These are phyloP conservation scores for Phytophthora colocasiae DNA, from an alignment of 352 stramenopile species.

Conservation along the genomic window DNA sequence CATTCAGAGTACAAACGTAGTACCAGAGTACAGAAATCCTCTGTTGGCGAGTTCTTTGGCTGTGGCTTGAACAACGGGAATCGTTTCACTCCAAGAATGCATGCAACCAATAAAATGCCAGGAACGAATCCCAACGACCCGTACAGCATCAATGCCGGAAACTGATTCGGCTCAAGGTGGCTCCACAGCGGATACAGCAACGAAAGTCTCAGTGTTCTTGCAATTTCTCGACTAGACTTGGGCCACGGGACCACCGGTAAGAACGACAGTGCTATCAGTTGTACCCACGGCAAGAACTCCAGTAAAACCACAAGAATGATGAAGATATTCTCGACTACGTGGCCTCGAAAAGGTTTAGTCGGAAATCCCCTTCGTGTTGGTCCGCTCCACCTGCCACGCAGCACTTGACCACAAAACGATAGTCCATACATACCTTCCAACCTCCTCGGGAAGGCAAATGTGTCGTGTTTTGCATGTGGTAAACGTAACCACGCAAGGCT, in stretches of 20 bases:
- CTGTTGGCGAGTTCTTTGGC: conserved; percentile 42
- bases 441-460: conserved; percentile 58
- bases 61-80: conserved; percentile 78
- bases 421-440: conserved; percentile 12
- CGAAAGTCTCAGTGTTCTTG: conserved; percentile 47
- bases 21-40: conserved; percentile 58
- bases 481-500: conserved; percentile 48
- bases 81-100: conserved; percentile 47
- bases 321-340: conserved; percentile 40
- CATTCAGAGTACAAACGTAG: conserved; percentile 68
- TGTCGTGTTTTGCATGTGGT: conserved; percentile 28
- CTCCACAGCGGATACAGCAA: conserved; percentile 60
- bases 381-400: conserved; percentile 48
- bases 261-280: conserved; percentile 56
- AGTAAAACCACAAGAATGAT: conserved; percentile 40
- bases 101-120: conserved; percentile 35
- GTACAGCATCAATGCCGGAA: conserved; percentile 48
- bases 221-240: conserved; percentile 31
- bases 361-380: conserved; percentile 39
- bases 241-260: conserved; percentile 66
- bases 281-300: conserved; percentile 59
- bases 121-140: conserved; percentile 49
- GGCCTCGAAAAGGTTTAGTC: conserved; percentile 24
- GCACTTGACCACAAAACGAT: conserved; percentile 10
- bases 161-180: conserved; percentile 45